These are phyloP conservation scores for Gentiana dahurica DNA, from an alignment of 257 asterid genomes.

Conservation along the genomic window DNA sequence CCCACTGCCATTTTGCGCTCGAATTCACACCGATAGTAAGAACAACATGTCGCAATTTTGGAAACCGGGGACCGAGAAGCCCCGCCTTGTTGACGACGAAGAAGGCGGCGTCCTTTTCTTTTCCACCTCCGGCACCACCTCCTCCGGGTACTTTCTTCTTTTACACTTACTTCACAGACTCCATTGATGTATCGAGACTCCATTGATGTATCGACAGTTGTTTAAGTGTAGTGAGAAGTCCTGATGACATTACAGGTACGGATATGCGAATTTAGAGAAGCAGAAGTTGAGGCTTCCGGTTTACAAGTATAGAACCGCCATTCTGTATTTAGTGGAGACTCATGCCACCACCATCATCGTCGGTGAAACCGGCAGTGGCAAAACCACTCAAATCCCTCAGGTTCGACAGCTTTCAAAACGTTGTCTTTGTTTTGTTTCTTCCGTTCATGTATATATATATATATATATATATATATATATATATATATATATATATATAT, in stretches of 20 bases:
- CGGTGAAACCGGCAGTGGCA: conserved; percentile 97
- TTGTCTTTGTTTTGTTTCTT: background rate
- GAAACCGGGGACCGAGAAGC: conserved; percentile 90
- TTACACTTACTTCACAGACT: background rate
- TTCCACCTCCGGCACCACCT: conserved; percentile 42
- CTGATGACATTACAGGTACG: conserved; percentile 33
- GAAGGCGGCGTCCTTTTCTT: conserved; percentile 68
- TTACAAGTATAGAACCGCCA: conserved; percentile 53
- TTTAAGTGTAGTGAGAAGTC: background rate
- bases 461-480: too few relatives aligned
- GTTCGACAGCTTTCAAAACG: conserved; percentile 13
- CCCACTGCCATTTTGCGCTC: too few relatives aligned
- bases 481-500: too few relatives aligned
- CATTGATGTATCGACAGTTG: background rate
- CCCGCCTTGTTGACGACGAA: conserved; percentile 80
- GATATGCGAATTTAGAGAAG: conserved; percentile 45
- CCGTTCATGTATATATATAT: background rate
- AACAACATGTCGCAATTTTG: conserved; percentile 59
- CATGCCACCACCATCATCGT: conserved; percentile 86
- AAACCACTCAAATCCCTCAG: conserved; percentile 99
- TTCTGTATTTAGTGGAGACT: conserved; percentile 72
- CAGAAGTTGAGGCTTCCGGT: conserved; percentile 81
- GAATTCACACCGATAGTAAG: background rate
- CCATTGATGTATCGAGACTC: background rate
- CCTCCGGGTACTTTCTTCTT: conserved; percentile 45